These are phyloP conservation scores for Lactifluus subvellereus DNA, from an alignment of 768 basidiomycete species.

Conservation along the genomic window DNA sequence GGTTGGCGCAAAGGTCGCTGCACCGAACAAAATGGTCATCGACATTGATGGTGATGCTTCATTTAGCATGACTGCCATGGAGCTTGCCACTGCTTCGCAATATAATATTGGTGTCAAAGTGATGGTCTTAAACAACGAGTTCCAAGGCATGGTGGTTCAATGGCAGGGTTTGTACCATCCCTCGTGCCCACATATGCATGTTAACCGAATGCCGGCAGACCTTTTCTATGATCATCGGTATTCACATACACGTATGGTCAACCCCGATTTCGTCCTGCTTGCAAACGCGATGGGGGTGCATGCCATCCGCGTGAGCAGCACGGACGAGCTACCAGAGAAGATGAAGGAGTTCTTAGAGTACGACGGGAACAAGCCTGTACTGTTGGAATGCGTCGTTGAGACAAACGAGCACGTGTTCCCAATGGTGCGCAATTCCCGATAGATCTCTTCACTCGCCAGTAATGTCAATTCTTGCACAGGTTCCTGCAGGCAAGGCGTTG, in stretches of 20 bases:
- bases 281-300: slow-evolving; percentile 91
- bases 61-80: slow-evolving; percentile 99
- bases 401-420: slow-evolving; percentile 86
- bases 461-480: slow-evolving; percentile 38
- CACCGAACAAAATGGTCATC: slow-evolving; percentile 86
- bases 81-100: slow-evolving; percentile 89
- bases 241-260: slow-evolving; percentile 92
- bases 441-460: slow-evolving; percentile 22
- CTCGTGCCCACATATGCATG: background rate
- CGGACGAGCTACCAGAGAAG: slow-evolving; percentile 80
- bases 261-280: slow-evolving; percentile 91
- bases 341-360: slow-evolving; percentile 99
- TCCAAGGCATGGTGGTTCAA: slow-evolving; percentile 98
- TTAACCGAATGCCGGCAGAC: slow-evolving; percentile 39
- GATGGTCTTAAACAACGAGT: slow-evolving; percentile 89
- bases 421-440: slow-evolving; percentile 50
- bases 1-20: slow-evolving; percentile 95
- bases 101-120: slow-evolving; percentile 94
- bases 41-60: slow-evolving; percentile 98
- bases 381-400: slow-evolving; percentile 88
- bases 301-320: slow-evolving; percentile 67
- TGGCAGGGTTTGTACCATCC: slow-evolving; percentile 75
- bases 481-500: slow-evolving; percentile 89
- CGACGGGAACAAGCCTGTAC: slow-evolving; percentile 75
- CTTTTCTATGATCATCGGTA: slow-evolving; percentile 97